These are phyloP conservation scores for Gonium pectorale DNA, from an alignment of 139 green algal genomes.

Conservation along the genomic window DNA sequence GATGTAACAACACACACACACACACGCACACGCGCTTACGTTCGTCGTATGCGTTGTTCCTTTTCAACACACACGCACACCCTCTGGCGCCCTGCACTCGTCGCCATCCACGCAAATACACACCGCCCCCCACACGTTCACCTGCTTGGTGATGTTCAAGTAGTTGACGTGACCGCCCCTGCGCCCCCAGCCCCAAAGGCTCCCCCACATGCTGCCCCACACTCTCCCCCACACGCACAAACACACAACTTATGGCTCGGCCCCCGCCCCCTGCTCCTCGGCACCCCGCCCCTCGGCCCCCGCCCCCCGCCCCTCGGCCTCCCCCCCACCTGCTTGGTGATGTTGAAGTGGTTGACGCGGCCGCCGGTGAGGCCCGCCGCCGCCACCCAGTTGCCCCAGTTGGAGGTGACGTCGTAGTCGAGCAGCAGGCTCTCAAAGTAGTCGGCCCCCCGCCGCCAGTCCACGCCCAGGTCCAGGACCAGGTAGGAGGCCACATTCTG, in stretches of 20 bases:
- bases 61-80: too few relatives aligned
- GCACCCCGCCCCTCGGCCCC: too few relatives aligned
- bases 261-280: too few relatives aligned
- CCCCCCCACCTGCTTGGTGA: conserved; percentile 85
- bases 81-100: too few relatives aligned
- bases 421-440: conserved; percentile 92
- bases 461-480: conserved; percentile 89
- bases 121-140: too few relatives aligned
- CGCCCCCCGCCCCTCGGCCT: not conserved
- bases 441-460: conserved; percentile 89
- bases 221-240: not conserved
- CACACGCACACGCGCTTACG: too few relatives aligned
- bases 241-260: not conserved
- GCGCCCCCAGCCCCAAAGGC: too few relatives aligned
- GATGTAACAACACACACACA: too few relatives aligned
- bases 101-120: too few relatives aligned
- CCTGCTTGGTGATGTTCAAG: not conserved
- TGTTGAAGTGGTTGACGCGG: conserved; percentile 96
- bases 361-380: conserved; percentile 81
- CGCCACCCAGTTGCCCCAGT: conserved; percentile 96
- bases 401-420: conserved; percentile 92
- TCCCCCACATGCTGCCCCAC: not conserved
- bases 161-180: too few relatives aligned
- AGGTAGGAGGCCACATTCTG: conserved; percentile 95
- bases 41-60: too few relatives aligned